phyloP scores from a whole-genome alignment of 1,139 yeast genomes.

The Kodamaea alishanica region DNA sequence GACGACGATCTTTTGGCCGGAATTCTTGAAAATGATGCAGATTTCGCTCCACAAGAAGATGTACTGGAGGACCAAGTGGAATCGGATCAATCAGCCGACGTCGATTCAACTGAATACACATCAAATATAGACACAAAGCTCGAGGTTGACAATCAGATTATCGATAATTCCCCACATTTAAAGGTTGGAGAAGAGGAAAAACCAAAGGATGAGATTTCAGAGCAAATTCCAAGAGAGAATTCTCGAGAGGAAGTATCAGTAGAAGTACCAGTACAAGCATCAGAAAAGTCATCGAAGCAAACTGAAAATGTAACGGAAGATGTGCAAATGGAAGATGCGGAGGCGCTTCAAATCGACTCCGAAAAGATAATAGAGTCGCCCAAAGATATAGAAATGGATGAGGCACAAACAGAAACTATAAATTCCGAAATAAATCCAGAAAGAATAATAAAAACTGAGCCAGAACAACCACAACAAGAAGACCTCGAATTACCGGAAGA shows the following conservation, averaged over 20 bases:
- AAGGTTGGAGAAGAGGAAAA: neutral
- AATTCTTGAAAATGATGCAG: constrained; percentile 1
- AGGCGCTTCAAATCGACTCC: neutral
- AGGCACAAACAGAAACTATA: neutral
- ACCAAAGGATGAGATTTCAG: neutral
- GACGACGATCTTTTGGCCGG: constrained; percentile 8
- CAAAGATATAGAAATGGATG: constrained; percentile 6
- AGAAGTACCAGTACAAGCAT: neutral
- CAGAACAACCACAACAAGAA: neutral
- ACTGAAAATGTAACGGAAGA: neutral
- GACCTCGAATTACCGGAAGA: constrained; percentile 6
- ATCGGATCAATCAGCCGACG: neutral
- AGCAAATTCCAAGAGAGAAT: neutral
- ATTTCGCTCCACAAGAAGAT: neutral
- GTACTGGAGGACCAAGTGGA: neutral
- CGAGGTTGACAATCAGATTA: too few species aligned
- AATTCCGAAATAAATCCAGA: neutral
- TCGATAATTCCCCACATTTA: too few species aligned
- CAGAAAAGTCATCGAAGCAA: too few species aligned
- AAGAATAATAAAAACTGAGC: neutral
- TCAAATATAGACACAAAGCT: too few species aligned
- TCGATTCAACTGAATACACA: neutral
- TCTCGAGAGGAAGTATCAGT: neutral
- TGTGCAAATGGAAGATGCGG: neutral
- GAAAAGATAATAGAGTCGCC: neutral